These are phyloP conservation scores for Pseudopithomyces maydicus DNA, from an alignment of 2,329 filamentous ascomycete genomes.

Conservation along the genomic window DNA sequence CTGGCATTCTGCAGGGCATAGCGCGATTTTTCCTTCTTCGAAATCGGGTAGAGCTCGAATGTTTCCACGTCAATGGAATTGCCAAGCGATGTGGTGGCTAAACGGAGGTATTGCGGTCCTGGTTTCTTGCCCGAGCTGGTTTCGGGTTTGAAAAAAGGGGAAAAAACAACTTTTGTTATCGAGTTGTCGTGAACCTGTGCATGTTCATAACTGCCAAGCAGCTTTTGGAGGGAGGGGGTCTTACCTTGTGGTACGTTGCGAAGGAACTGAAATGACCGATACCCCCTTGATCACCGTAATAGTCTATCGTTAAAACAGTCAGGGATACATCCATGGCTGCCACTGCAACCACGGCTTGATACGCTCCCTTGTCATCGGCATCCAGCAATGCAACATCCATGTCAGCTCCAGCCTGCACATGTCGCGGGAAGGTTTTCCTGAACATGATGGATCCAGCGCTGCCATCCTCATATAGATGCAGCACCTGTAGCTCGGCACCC, in stretches of 20 bases:
- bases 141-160: constrained; percentile 50
- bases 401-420: constrained; percentile 75
- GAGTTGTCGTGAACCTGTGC: constrained; percentile 53
- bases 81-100: constrained; percentile 81
- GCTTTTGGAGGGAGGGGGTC: not conserved
- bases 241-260: constrained; percentile 59
- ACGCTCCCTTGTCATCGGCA: constrained; percentile 62
- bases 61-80: constrained; percentile 81
- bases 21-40: constrained; percentile 59
- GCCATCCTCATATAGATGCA: constrained; percentile 65
- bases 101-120: constrained; percentile 67
- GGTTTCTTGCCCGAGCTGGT: constrained; percentile 26
- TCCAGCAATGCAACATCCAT: constrained; percentile 76
- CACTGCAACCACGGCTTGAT: constrained; percentile 81
- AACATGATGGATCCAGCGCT: constrained; percentile 52
- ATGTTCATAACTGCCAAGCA: constrained; percentile 10
- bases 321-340: constrained; percentile 81
- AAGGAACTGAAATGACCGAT: constrained; percentile 57
- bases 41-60: constrained; percentile 65
- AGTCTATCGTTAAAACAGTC: constrained; percentile 77
- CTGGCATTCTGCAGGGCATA: constrained; percentile 71
- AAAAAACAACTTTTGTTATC: constrained; percentile 61
- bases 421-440: constrained; percentile 66
- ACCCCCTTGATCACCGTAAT: constrained; percentile 56
- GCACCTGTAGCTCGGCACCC: constrained; percentile 61